These are phyloP conservation scores for Pythium phragmiticola DNA, from an alignment of 352 stramenopile species.

Conservation along the genomic window DNA sequence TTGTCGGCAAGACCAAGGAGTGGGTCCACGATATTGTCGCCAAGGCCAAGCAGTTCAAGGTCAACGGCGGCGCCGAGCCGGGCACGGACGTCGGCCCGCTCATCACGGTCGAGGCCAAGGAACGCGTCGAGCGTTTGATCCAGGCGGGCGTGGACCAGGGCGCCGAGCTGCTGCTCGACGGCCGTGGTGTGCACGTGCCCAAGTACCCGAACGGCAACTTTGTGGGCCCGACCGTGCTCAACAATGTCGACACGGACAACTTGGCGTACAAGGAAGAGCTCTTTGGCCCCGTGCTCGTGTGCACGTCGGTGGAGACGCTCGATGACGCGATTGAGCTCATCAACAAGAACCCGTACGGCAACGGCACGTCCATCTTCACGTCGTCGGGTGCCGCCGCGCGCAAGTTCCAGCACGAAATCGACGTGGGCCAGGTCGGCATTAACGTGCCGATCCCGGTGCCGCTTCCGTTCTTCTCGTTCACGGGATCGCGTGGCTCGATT, in stretches of 20 bases:
- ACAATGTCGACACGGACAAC: slow-evolving; percentile 82
- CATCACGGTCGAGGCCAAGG: slow-evolving; percentile 89
- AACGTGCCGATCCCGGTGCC: slow-evolving; percentile 98
- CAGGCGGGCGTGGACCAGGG: slow-evolving; percentile 87
- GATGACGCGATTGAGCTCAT: slow-evolving; percentile 96
- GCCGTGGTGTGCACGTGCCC: slow-evolving; percentile 83
- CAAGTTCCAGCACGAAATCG: slow-evolving; percentile 97
- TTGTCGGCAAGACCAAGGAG: slow-evolving; percentile 93
- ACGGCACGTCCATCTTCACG: slow-evolving; percentile 97
- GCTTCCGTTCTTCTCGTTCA: slow-evolving; percentile 98
- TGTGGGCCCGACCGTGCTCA: slow-evolving; percentile 92
- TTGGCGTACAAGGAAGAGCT: slow-evolving; percentile 95
- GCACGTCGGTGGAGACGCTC: slow-evolving; percentile 90
- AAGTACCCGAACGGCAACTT: slow-evolving; percentile 97
- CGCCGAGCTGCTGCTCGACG: slow-evolving; percentile 90
- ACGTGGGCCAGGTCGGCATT: slow-evolving; percentile 96
- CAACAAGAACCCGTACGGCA: slow-evolving; percentile 97
- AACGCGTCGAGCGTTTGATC: slow-evolving; percentile 89
- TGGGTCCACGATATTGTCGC: slow-evolving; percentile 92
- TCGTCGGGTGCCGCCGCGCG: slow-evolving; percentile 89
- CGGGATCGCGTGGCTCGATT: slow-evolving; percentile 93
- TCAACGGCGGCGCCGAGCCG: slow-evolving; percentile 84
- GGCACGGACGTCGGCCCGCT: slow-evolving; percentile 83
- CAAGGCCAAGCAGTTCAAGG: slow-evolving; percentile 89
- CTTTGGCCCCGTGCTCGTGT: slow-evolving; percentile 96